These are phyloP conservation scores for Arthrobotrys megalospora DNA, from an alignment of 2,329 filamentous ascomycete genomes.

Conservation along the genomic window DNA sequence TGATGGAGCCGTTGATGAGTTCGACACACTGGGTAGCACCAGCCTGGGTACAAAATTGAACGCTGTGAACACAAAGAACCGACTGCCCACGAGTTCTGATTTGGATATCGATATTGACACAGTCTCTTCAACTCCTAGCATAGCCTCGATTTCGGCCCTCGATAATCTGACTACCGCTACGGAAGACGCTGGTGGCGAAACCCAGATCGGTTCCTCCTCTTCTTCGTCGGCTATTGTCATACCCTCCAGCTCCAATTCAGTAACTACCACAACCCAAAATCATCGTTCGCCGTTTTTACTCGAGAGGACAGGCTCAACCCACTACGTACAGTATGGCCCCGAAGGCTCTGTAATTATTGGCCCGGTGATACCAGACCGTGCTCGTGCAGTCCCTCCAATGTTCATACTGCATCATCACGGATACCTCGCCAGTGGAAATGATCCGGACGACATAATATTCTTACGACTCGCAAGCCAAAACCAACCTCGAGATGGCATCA, in stretches of 20 bases:
- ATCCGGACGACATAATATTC: conserved; percentile 36
- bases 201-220: not conserved
- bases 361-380: not conserved
- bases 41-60: conserved; percentile 24
- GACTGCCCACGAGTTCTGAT: too few relatives aligned
- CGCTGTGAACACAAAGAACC: not conserved
- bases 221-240: not conserved
- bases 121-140: not conserved
- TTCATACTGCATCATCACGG: conserved; percentile 36
- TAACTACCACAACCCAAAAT: not conserved
- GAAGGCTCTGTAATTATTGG: conserved; percentile 28
- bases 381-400: conserved; percentile 7
- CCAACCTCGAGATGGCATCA: not conserved
- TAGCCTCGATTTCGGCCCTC: not conserved
- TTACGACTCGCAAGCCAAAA: conserved; percentile 7
- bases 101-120: not conserved
- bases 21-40: not conserved
- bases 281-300: conserved; percentile 33
- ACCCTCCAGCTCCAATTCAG: not conserved
- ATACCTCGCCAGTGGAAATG: conserved; percentile 38
- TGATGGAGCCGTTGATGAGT: not conserved
- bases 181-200: not conserved
- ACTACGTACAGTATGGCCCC: conserved; percentile 38
- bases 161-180: not conserved
- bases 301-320: conserved; percentile 10